These are phyloP conservation scores for Dendrobium nobile DNA, from an alignment of 106 monocot genomes.

Conservation along the genomic window DNA sequence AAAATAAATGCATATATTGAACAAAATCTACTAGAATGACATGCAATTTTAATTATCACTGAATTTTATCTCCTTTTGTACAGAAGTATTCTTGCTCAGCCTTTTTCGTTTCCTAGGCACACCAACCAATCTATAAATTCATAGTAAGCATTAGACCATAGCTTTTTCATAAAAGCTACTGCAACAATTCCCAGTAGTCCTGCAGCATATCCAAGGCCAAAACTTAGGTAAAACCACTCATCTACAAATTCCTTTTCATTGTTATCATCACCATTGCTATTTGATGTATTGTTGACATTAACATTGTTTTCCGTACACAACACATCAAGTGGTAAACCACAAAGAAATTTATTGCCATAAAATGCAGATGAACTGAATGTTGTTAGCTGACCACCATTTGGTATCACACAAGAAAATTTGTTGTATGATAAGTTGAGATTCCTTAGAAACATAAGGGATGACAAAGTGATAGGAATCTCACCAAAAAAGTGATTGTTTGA, in stretches of 20 bases:
- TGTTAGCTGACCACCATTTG: conserved; percentile 2
- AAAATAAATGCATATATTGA: neutral
- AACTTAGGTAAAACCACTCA: neutral
- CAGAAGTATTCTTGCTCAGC: neutral
- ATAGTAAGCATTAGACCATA: neutral
- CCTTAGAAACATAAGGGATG: too few relatives aligned
- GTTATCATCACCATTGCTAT: neutral
- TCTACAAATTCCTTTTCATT: neutral
- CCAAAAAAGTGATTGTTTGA: conserved; percentile 2
- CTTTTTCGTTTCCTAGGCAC: neutral
- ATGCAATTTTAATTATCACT: neutral
- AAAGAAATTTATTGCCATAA: neutral
- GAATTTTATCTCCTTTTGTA: neutral
- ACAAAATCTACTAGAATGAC: neutral
- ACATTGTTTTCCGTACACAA: neutral
- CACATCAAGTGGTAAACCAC: neutral
- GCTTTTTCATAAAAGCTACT: neutral
- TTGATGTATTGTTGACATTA: neutral
- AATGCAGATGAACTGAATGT: conserved; percentile 2
- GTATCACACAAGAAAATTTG: conserved; percentile 7
- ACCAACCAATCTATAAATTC: neutral
- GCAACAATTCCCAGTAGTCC: neutral
- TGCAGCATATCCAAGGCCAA: neutral
- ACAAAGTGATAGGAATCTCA: too few relatives aligned
- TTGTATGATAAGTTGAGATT: too few relatives aligned